phyloP scores from a whole-genome alignment of 169 alveolate genomes.

The Plasmodium inui region DNA sequence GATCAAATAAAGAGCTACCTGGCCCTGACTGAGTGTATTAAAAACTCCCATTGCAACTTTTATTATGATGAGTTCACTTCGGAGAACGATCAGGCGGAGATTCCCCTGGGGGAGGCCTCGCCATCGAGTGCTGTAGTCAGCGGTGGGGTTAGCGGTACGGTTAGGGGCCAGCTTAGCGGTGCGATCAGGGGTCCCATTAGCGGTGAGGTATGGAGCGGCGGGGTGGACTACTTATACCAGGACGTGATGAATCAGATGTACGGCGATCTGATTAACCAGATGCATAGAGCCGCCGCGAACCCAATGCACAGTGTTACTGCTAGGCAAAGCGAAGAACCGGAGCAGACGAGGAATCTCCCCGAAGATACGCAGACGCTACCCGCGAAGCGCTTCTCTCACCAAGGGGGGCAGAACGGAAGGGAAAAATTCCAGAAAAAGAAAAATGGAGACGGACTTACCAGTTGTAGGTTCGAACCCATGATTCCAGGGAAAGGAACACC shows the following conservation, averaged over 20 bases:
- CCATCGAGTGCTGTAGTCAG: not conserved
- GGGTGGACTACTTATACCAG: not conserved
- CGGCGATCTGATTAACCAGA: not conserved
- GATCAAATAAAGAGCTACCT: constrained; percentile 12
- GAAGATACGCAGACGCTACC: not conserved
- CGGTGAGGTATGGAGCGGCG: not conserved
- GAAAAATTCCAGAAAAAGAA: not conserved
- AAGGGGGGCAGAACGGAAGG: not conserved
- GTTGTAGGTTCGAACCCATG: not conserved
- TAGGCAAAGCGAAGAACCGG: not conserved
- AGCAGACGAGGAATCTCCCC: not conserved
- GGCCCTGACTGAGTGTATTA: not conserved
- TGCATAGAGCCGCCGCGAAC: not conserved
- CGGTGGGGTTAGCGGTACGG: not conserved
- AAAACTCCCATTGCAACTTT: not conserved
- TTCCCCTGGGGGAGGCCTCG: not conserved
- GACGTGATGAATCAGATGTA: not conserved
- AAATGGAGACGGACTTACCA: not conserved
- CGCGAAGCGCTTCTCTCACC: not conserved
- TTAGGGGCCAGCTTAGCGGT: too few relatives aligned
- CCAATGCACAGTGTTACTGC: not conserved
- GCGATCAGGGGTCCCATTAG: too few relatives aligned
- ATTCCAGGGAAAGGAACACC: not conserved
- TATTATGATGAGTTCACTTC: not conserved
- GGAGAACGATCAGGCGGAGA: not conserved